Base-by-base conservation (phyloP, 2,329 filamentous ascomycete genomes). In the Ampelomyces quisqualis region DNA sequence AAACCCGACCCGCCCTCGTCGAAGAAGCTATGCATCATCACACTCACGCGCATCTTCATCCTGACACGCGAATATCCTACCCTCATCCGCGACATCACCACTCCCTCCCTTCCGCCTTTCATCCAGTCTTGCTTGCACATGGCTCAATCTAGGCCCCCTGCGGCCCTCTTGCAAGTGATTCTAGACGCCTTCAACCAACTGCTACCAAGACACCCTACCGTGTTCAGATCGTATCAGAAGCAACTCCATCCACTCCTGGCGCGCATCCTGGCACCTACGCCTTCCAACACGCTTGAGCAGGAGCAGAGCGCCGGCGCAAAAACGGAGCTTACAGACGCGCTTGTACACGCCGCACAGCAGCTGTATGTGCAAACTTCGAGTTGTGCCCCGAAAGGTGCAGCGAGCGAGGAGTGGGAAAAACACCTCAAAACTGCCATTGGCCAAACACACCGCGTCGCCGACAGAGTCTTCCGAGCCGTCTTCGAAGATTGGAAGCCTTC, bases 31-130 rank as follows among this genome's bases (percentile, higher is more conserved):
- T 81, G 81, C 52, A 74, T 95, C 34, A 79, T 93, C 47, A 81
- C 87, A 10, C 73, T 96, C 47, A 86, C 87, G 14, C 84, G 86
- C 59, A 90, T 96, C 54, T 96, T 93, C 70, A 78, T 82, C 53
- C 78, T 93, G 23, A 85, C 90, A 27, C 87, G 90, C 60, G 81
- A 85, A 24, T 90, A 90, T 61, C 88, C 86, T 45, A 93, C 88
- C 7, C 75, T 96, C 38, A 77, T 91, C 30, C 80, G 91, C 55
- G 90, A 96, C 64, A 88, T 96, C 46, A 90, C 87, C 1, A 95
- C 90, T 0, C 89, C 89, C 2, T 87, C 82, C 3, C 72, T 96
- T 14, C 82, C 88, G 1, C 72, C 78, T 1, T 95, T 91, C 58
- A 77, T 90, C 31, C 82, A 80, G 1, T 77, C 85, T 3, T 89